phyloP scores from a whole-genome alignment of 768 basidiomycete genomes.

The Hypholoma sublateritium region DNA sequence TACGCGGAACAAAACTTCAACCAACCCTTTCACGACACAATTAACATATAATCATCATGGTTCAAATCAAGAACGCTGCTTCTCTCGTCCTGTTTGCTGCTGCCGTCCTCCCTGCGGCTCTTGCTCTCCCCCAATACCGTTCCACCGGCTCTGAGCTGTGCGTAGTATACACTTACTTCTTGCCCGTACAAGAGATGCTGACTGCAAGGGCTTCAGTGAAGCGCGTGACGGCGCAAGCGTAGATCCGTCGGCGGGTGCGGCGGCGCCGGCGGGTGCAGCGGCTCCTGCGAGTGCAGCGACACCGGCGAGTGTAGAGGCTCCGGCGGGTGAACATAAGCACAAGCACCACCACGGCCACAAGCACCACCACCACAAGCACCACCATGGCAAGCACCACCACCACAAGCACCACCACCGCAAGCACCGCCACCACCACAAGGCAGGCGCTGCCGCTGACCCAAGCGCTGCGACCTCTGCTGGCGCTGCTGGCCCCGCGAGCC shows the following conservation, averaged over 20 bases:
- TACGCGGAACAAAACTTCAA: conserved; percentile 14
- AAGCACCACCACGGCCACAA: not conserved
- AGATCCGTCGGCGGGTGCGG: too few relatives aligned
- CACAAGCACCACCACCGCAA: not conserved
- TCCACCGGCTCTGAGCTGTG: conserved; percentile 11
- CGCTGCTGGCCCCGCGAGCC: not conserved
- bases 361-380: not conserved
- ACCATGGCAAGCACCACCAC: not conserved
- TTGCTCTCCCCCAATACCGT: conserved; percentile 14
- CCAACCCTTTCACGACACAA: conserved; percentile 3
- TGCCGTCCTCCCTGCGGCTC: conserved; percentile 15
- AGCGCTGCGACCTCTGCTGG: not conserved
- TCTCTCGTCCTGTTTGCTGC: conserved; percentile 18
- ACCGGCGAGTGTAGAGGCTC: not conserved
- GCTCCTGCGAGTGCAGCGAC: too few relatives aligned
- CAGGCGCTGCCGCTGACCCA: not conserved
- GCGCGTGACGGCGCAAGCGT: not conserved
- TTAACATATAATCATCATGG: conserved; percentile 15
- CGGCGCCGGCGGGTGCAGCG: too few relatives aligned
- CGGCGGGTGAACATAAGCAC: not conserved
- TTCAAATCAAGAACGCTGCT: conserved; percentile 22
- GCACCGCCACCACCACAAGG: not conserved
- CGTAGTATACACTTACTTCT: not conserved
- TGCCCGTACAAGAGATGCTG: not conserved
- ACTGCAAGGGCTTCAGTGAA: not conserved